phyloP scores from a whole-genome alignment of 208 protist species.

The Acanthamoeba pearcei region DNA sequence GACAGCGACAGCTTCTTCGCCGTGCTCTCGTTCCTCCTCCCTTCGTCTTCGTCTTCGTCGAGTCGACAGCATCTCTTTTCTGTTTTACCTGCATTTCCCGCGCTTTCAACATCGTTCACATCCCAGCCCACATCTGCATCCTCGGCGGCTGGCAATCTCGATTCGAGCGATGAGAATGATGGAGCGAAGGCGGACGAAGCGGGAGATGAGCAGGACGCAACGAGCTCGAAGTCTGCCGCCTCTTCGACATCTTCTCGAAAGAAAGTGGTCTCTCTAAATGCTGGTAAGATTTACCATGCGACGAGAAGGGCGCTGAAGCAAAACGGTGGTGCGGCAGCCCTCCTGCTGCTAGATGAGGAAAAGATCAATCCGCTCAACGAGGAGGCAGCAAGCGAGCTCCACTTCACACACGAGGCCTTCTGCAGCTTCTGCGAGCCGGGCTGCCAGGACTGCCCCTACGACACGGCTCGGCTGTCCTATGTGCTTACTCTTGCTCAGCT shows the following conservation, averaged over 20 bases:
- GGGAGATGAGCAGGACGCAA: no score
- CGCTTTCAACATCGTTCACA: no score
- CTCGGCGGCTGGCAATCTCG: neutral
- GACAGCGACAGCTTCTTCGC: neutral
- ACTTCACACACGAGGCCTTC: conserved; percentile 27
- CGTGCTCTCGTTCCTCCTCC: neutral
- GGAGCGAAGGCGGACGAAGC: no score
- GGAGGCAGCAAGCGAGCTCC: neutral
- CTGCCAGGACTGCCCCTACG: neutral
- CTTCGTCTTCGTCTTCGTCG: neutral
- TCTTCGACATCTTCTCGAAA: neutral
- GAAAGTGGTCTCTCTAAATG: neutral
- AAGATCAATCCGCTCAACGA: conserved; percentile 13
- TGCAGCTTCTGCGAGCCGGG: conserved; percentile 7
- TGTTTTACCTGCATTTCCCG: neutral
- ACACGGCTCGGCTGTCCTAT: neutral
- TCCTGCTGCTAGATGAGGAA: neutral
- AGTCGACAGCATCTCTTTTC: neutral
- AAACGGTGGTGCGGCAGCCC: neutral
- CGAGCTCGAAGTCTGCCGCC: no score
- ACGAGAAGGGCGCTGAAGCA: neutral
- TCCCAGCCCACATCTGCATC: neutral
- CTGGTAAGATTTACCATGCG: neutral
- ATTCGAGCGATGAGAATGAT: no score
- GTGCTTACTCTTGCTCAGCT: neutral